A percentile compares a stretch with the other conserved stretches of the same genome.
phyloP scores from a whole-genome alignment of 2,329 filamentous ascomycete genomes.

The Cladorrhinum sp. region DNA sequence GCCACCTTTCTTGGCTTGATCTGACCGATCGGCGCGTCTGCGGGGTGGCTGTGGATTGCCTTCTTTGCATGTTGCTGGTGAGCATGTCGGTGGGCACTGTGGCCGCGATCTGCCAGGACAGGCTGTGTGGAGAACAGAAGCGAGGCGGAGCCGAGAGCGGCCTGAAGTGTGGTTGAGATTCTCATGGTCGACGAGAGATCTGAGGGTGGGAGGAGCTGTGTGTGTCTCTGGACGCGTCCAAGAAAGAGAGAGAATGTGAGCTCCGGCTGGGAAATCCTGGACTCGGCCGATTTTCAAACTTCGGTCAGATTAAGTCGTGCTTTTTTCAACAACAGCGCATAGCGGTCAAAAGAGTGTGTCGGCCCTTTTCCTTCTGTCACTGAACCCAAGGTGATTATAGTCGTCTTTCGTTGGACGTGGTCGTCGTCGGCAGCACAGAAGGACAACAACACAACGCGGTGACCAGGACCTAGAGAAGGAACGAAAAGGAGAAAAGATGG shows the following conservation, averaged over 20 bases:
- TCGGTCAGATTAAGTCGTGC: background rate
- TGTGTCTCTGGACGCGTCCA: background rate
- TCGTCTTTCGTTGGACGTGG: background rate
- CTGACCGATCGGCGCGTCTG: constrained; percentile 20
- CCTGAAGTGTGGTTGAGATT: constrained; percentile 47
- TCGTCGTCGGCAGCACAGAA: background rate
- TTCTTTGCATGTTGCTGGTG: constrained; percentile 33
- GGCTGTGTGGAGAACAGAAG: constrained; percentile 45
- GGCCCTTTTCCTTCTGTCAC: background rate
- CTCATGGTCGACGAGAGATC: constrained; percentile 44
- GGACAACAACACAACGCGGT: background rate
- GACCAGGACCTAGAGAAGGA: constrained; percentile 7
- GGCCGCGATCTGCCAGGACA: constrained; percentile 37
- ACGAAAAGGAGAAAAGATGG: constrained; percentile 26
- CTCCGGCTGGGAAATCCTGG: background rate
- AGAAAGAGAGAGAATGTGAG: background rate
- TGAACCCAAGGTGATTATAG: background rate
- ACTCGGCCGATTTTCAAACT: background rate
- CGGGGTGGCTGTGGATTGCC: constrained; percentile 22
- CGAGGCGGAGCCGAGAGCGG: constrained; percentile 48
- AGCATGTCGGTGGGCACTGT: constrained; percentile 42
- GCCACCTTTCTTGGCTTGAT: constrained; percentile 48
- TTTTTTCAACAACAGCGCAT: constrained; percentile 4
- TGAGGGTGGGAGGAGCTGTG: background rate
- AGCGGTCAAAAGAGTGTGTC: constrained; percentile 5